Evolutionary conservation across 1,284 basidiomycete genomes (phyloP).

Genomic region (Rhizopogon parksii): DNA sequence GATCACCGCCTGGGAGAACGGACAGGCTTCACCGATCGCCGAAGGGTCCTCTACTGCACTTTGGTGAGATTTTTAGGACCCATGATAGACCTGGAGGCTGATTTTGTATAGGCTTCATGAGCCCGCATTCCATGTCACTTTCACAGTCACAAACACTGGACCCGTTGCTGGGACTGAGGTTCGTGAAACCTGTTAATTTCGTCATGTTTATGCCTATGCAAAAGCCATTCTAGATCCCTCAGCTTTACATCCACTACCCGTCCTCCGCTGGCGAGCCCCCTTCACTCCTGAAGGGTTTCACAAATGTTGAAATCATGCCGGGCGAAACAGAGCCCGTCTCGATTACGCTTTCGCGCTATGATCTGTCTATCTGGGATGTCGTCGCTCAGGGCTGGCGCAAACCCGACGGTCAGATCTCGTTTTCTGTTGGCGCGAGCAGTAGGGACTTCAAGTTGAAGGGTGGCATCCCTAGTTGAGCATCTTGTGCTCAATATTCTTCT

Average conservation of each 20-base stretch:
- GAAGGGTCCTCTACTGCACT: constrained; percentile 49
- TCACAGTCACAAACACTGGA: constrained; percentile 51
- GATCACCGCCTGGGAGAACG: constrained; percentile 44
- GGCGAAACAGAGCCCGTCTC: constrained; percentile 39
- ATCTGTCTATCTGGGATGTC: constrained; percentile 51
- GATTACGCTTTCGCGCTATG: constrained; percentile 50
- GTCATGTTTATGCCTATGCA: not conserved
- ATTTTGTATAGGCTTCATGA: constrained; percentile 42
- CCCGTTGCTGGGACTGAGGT: constrained; percentile 44
- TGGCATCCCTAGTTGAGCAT: constrained; percentile 4
- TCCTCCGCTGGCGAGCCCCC: constrained; percentile 48
- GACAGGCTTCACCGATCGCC: constrained; percentile 38
- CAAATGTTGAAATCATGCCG: constrained; percentile 39
- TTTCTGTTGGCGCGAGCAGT: constrained; percentile 44
- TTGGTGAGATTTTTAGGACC: constrained; percentile 32
- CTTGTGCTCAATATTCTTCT: not conserved
- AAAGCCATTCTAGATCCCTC: constrained; percentile 37
- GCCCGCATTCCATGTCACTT: constrained; percentile 47
- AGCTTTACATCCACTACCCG: constrained; percentile 54
- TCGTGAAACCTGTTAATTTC: constrained; percentile 1
- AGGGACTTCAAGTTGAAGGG: constrained; percentile 35
- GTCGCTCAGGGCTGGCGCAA: constrained; percentile 35
- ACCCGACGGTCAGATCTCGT: constrained; percentile 31
- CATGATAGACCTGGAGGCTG: not conserved
- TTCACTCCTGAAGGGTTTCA: constrained; percentile 53